phyloP scores from a whole-genome alignment of 257 asterid species.

The Asclepias syriaca region DNA sequence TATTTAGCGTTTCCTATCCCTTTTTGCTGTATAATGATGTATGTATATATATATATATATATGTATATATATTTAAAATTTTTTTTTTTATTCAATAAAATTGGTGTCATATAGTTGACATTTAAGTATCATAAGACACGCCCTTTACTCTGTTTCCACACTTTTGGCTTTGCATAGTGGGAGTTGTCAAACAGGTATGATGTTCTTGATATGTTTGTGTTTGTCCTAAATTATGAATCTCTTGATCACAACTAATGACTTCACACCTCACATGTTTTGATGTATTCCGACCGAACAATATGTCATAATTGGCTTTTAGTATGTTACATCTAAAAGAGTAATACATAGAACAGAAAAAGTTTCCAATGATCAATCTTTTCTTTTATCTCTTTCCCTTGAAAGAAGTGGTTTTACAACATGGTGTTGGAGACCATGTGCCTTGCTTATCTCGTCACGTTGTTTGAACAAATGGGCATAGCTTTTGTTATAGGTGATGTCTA shows the following conservation, averaged over 20 bases:
- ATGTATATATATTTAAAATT: background rate
- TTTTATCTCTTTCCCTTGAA: no score
- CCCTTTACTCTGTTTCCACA: background rate
- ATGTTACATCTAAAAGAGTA: background rate
- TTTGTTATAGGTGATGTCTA: conserved; percentile 3
- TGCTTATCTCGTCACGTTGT: background rate
- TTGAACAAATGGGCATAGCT: background rate
- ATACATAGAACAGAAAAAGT: background rate
- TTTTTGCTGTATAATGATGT: no score
- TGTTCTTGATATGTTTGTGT: background rate
- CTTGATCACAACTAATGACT: background rate
- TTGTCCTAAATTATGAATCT: background rate
- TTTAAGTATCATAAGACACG: background rate
- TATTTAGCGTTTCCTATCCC: background rate
- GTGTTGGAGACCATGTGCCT: conserved; percentile 20
- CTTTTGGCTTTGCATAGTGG: background rate
- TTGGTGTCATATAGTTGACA: background rate
- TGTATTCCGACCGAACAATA: background rate
- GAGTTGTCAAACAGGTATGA: background rate
- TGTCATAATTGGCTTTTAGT: background rate
- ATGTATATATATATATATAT: background rate
- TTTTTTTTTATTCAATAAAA: background rate
- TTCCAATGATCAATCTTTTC: background rate
- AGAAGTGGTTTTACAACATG: background rate
- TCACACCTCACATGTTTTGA: background rate